Evolutionary conservation across 2,329 filamentous ascomycete genomes (phyloP).

Genomic region (Trichoderma sp.): DNA sequence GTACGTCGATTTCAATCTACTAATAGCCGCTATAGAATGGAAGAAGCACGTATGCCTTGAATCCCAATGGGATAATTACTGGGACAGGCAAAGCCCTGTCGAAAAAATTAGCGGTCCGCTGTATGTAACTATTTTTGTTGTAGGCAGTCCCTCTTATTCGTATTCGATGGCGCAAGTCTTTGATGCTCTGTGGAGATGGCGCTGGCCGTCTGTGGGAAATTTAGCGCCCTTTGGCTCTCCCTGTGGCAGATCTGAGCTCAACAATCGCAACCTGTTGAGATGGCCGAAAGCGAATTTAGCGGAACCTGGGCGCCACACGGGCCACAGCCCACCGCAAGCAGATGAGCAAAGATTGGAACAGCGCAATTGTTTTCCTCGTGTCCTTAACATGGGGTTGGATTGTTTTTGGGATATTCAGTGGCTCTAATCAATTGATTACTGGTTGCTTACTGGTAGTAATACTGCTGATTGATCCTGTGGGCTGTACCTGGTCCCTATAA

Average conservation of each 20-base stretch:
- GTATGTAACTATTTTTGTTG: background rate
- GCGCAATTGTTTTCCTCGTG: background rate
- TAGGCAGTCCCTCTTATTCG: background rate
- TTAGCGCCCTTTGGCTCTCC: background rate
- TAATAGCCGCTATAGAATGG: background rate
- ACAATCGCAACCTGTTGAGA: slow-evolving; percentile 6
- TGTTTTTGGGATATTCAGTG: background rate
- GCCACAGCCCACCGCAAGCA: background rate
- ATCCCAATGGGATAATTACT: background rate
- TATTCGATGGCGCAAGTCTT: background rate
- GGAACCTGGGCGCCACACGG: background rate
- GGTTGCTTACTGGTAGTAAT: background rate
- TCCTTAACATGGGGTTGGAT: background rate
- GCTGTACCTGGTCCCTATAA: background rate
- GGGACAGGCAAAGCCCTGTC: background rate
- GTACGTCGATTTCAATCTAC: background rate
- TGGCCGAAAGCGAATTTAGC: background rate
- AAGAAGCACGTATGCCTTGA: background rate
- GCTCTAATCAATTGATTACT: background rate
- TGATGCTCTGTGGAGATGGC: background rate
- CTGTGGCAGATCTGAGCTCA: background rate
- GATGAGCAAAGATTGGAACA: background rate
- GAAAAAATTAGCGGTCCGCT: background rate
- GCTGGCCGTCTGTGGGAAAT: background rate
- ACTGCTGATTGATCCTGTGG: background rate